Conservation (phyloP, 306 rosid genomes). For the Lathyrus tuberosus region DNA sequence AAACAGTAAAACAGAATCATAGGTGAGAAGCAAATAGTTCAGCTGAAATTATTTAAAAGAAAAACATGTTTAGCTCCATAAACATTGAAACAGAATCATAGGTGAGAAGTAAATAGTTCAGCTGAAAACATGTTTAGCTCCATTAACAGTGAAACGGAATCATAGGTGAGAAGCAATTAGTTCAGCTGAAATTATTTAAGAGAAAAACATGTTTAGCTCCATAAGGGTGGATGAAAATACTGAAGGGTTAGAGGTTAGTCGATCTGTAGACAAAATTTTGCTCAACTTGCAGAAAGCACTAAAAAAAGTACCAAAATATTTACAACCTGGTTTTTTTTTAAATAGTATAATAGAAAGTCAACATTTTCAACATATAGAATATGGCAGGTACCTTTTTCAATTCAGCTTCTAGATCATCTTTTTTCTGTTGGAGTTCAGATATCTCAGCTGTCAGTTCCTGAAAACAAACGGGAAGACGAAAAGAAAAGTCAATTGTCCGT, state of each 20-base stretch:
- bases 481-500: constrained; percentile 29
- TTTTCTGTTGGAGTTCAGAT: constrained; percentile 76
- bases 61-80: not conserved
- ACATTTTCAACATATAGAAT: not conserved
- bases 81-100: constrained; percentile 5
- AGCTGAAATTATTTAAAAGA: constrained; percentile 13
- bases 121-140: no score
- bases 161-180: constrained; percentile 2
- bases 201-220: not conserved
- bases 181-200: constrained; percentile 14
- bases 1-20: constrained; percentile 4
- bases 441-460: constrained; percentile 82
- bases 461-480: constrained; percentile 37
- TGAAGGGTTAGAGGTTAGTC: not conserved
- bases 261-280: not conserved
- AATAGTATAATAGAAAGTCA: not conserved
- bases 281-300: constrained; percentile 8
- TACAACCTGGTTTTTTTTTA: not conserved
- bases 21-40: not conserved
- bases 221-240: constrained; percentile 1
- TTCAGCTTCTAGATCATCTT: constrained; percentile 90
- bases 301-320: not conserved
- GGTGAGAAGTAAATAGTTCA: no score
- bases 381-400: constrained; percentile 67
- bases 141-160: constrained; percentile 7